Conservation (phyloP, 2,329 filamentous ascomycete genomes). For the Leptographium procerum region DNA sequence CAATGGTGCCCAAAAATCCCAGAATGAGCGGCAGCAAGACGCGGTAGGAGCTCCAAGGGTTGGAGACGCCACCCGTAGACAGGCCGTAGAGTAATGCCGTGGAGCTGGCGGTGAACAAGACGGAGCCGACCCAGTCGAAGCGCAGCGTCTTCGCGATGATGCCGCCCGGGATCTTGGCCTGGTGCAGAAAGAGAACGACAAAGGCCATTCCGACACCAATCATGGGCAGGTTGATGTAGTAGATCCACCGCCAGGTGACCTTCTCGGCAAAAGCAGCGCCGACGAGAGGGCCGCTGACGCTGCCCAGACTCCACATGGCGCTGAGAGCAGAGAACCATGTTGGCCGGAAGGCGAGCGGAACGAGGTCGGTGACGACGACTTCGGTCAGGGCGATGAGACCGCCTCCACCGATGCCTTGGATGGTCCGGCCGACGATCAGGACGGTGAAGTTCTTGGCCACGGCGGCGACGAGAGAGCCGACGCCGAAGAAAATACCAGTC, state of each 20-base stretch:
- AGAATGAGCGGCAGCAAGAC: slow-evolving; percentile 32
- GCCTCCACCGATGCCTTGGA: slow-evolving; percentile 26
- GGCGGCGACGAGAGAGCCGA: slow-evolving; percentile 20
- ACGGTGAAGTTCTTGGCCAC: slow-evolving; percentile 18
- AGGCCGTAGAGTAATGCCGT: slow-evolving; percentile 31
- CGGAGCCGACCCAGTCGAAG: slow-evolving; percentile 33
- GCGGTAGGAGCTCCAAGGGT: slow-evolving; percentile 28
- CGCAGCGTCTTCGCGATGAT: slow-evolving; percentile 20
- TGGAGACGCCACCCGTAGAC: slow-evolving; percentile 28
- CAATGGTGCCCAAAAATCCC: slow-evolving; percentile 23
- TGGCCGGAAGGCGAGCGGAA: slow-evolving; percentile 16
- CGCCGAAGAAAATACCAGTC: slow-evolving; percentile 8
- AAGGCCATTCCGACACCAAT: slow-evolving; percentile 15
- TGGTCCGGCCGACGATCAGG: slow-evolving; percentile 22
- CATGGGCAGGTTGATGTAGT: slow-evolving; percentile 32
- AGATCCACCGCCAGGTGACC: slow-evolving; percentile 24
- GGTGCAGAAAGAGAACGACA: slow-evolving; percentile 22
- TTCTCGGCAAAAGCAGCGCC: slow-evolving; percentile 15
- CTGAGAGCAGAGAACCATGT: slow-evolving; percentile 15
- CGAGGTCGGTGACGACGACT: slow-evolving; percentile 22
- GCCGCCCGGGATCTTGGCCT: slow-evolving; percentile 21
- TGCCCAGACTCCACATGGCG: slow-evolving; percentile 13
- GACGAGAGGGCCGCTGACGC: slow-evolving; percentile 14
- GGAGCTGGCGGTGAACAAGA: slow-evolving; percentile 26
- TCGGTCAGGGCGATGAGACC: slow-evolving; percentile 23